Percentiles rank a stretch among this genome's conserved stretches.
Evolutionary conservation across 352 stramenopile genomes (phyloP).

Genomic region (Sclerospora graminicola): DNA sequence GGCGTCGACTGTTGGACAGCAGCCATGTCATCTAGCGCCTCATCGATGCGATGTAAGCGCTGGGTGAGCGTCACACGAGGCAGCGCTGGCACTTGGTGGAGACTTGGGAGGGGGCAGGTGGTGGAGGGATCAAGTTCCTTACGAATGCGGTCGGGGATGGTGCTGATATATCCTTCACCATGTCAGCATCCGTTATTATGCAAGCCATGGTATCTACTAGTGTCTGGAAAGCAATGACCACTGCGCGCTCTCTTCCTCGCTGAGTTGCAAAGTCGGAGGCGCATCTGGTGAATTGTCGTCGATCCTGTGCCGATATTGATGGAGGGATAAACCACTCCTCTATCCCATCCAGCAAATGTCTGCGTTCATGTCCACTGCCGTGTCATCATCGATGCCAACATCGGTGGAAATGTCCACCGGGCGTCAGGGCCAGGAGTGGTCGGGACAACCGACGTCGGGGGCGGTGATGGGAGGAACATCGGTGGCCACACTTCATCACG

Average conservation of each 20-base stretch:
- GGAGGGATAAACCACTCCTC: too few relatives aligned
- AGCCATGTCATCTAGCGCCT: slow-evolving; percentile 3
- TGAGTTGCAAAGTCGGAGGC: not conserved
- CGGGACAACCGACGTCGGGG: too few relatives aligned
- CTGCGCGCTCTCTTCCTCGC: not conserved
- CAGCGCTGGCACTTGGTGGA: not conserved
- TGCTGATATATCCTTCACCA: slow-evolving; percentile 10
- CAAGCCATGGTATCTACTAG: not conserved
- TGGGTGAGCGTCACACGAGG: slow-evolving; percentile 2
- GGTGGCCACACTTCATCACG: not conserved
- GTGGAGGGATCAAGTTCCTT: not conserved
- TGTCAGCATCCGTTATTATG: slow-evolving; percentile 2
- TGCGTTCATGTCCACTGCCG: too few relatives aligned
- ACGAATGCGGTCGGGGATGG: slow-evolving; percentile 3
- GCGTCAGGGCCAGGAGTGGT: too few relatives aligned
- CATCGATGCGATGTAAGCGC: slow-evolving; percentile 2
- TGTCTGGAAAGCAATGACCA: not conserved
- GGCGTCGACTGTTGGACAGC: not conserved
- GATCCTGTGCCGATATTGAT: too few relatives aligned
- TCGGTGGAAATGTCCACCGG: too few relatives aligned
- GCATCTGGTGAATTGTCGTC: not conserved
- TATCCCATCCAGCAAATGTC: too few relatives aligned
- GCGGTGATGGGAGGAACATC: not conserved
- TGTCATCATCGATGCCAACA: too few relatives aligned
- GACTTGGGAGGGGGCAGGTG: not conserved